Conservation (phyloP, 2,329 filamentous ascomycete genomes). For the Escovopsis sp. region DNA sequence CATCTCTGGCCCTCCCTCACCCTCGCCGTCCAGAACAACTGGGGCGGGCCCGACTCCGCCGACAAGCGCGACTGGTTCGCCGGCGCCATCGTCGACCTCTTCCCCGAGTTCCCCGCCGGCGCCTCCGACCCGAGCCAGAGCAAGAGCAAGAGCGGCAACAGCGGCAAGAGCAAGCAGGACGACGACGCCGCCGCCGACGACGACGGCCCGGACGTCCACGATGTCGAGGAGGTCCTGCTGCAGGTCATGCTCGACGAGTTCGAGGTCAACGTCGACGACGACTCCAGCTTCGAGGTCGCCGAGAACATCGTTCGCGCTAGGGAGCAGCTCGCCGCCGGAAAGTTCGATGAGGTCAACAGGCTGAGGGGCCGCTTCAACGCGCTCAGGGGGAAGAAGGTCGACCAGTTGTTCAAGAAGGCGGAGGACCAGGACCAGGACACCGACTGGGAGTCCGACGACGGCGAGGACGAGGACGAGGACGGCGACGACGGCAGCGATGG, state of each 20-base stretch:
- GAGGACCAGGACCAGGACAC: constrained; percentile 41
- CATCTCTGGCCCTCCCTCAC: constrained; percentile 80
- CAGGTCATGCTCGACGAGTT: constrained; percentile 96
- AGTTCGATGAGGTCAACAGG: constrained; percentile 48
- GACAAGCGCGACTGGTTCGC: constrained; percentile 97
- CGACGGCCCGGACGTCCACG: constrained; percentile 52
- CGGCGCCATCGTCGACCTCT: constrained; percentile 70
- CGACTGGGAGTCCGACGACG: constrained; percentile 46
- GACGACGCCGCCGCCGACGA: constrained; percentile 9
- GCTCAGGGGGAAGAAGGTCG: constrained; percentile 43
- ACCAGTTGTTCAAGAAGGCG: constrained; percentile 39
- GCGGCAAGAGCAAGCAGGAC: too few relatives aligned
- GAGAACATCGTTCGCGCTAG: constrained; percentile 54
- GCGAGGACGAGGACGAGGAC: constrained; percentile 42
- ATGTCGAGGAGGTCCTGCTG: constrained; percentile 71
- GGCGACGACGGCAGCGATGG: constrained; percentile 36
- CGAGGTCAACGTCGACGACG: constrained; percentile 83
- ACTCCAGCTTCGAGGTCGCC: constrained; percentile 62
- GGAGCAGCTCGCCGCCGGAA: constrained; percentile 47
- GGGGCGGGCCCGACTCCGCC: constrained; percentile 68
- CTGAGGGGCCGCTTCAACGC: constrained; percentile 50
- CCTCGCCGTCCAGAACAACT: constrained; percentile 72
- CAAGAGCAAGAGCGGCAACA: too few relatives aligned
- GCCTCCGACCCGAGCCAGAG: constrained; percentile 10
- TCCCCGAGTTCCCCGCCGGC: constrained; percentile 46